Evolutionary conservation across 148 eudicot genomes (phyloP).

Genomic region (Beta vulgaris): DNA sequence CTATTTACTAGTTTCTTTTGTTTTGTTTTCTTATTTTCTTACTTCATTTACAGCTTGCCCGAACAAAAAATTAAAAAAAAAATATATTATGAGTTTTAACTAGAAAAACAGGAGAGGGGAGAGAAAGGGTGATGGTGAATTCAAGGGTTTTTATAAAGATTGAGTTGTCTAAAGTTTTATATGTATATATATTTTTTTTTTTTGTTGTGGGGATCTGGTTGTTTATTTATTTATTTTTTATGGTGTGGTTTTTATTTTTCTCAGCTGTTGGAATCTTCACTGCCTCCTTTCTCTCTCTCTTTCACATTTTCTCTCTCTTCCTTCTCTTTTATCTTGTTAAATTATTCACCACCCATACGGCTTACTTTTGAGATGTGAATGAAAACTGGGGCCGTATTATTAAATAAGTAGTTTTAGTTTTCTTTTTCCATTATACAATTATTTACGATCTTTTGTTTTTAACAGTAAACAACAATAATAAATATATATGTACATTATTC

Average conservation of each 20-base stretch:
- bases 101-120: neutral
- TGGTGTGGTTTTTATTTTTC: constrained; percentile 23
- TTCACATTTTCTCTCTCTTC: constrained; percentile 23
- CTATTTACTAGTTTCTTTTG: neutral
- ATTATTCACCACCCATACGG: constrained; percentile 17
- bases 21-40: neutral
- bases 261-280: constrained; percentile 56
- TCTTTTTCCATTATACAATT: no score
- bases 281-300: constrained; percentile 23
- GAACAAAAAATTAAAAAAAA: neutral
- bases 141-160: constrained; percentile 79
- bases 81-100: constrained; percentile 10
- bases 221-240: constrained; percentile 42
- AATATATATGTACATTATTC: no score
- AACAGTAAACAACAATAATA: no score
- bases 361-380: constrained; percentile 28
- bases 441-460: no score
- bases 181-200: constrained; percentile 25
- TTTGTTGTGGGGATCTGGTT: constrained; percentile 64
- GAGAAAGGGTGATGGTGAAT: constrained; percentile 57
- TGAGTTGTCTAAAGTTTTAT: constrained; percentile 36
- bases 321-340: constrained; percentile 19
- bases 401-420: neutral
- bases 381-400: constrained; percentile 7
- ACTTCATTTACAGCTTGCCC: constrained; percentile 34